Evolutionary conservation across 164 flowering plant genomes (phyloP).

Genomic region (Umbilicus rupestris): DNA sequence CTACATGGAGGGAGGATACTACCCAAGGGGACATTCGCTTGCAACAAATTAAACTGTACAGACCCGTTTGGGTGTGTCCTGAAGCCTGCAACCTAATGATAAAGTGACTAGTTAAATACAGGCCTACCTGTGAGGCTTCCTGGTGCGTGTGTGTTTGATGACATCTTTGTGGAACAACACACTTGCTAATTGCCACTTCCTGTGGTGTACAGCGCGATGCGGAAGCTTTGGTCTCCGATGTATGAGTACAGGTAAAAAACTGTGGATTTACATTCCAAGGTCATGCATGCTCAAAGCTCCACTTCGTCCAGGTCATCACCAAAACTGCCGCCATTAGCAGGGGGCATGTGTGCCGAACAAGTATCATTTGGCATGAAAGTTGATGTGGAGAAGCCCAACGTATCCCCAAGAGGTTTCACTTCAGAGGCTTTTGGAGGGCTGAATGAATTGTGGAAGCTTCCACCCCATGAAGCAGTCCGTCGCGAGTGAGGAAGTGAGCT

Average conservation of each 20-base stretch:
- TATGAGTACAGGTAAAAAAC: background rate
- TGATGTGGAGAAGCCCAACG: conserved; percentile 34
- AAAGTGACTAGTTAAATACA: background rate
- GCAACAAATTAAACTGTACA: conserved; percentile 29
- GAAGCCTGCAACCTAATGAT: background rate
- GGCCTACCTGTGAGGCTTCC: background rate
- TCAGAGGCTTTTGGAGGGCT: conserved; percentile 25
- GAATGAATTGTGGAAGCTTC: conserved; percentile 23
- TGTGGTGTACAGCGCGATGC: background rate
- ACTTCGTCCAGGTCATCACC: conserved; percentile 72
- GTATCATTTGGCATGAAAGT: conserved; percentile 29
- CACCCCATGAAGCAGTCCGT: conserved; percentile 85
- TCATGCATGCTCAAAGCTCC: conserved; percentile 36
- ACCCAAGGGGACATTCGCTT: conserved; percentile 15
- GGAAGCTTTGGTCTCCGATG: background rate
- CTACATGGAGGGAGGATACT: no score
- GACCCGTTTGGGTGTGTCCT: background rate
- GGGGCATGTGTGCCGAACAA: conserved; percentile 16
- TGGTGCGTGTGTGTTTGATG: background rate
- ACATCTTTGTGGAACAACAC: conserved; percentile 2
- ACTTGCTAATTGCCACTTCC: background rate
- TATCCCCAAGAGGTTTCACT: conserved; percentile 35
- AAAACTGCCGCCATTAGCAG: conserved; percentile 28
- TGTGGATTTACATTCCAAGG: conserved; percentile 25
- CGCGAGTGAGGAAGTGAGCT: conserved; percentile 35